A percentile compares a stretch with the other conserved stretches of the same genome.
These are phyloP conservation scores for Yamadazyma triangularis DNA, from an alignment of 1,139 yeast genomes.

Conservation along the genomic window DNA sequence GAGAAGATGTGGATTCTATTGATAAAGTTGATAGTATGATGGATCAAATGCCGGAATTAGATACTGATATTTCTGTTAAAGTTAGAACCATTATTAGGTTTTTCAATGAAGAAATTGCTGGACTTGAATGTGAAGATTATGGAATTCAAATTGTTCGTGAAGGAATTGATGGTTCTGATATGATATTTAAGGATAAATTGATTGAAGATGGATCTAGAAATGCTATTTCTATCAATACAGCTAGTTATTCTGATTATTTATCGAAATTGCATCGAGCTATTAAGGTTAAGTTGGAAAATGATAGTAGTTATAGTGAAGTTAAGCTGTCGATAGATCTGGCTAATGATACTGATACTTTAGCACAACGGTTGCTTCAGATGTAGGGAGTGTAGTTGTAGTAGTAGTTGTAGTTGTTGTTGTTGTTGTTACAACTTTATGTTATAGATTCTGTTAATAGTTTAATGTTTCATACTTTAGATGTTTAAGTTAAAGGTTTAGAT, in stretches of 20 bases:
- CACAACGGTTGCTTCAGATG: conserved; percentile 39
- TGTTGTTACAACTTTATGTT: too few species aligned
- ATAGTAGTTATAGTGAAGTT: conserved; percentile 30
- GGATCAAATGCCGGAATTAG: conserved; percentile 66
- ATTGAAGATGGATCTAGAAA: conserved; percentile 61
- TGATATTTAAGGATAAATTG: conserved; percentile 54
- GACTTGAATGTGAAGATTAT: conserved; percentile 25
- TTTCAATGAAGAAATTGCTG: conserved; percentile 41
- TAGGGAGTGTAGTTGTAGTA: conserved; percentile 81
- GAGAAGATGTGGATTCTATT: conserved; percentile 41
- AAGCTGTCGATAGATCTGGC: conserved; percentile 28
- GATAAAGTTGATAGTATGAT: conserved; percentile 45
- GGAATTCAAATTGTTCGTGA: conserved; percentile 63
- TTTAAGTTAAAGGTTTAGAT: too few species aligned
- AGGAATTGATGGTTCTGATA: conserved; percentile 59
- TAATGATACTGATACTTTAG: conserved; percentile 29
- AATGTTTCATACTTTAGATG: too few species aligned
- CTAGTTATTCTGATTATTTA: conserved; percentile 59
- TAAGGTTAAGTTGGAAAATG: conserved; percentile 48
- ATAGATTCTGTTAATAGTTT: too few species aligned
- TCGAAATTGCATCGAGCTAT: conserved; percentile 59
- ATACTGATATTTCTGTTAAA: conserved; percentile 66
- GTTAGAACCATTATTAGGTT: conserved; percentile 57
- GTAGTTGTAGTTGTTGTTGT: conserved; percentile 57
- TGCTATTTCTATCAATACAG: conserved; percentile 28